Evolutionary conservation across 2,329 filamentous ascomycete species (phyloP), one percentile per base, ranked within the genome.

Genomic region (Claviceps quebecensis): DNA sequence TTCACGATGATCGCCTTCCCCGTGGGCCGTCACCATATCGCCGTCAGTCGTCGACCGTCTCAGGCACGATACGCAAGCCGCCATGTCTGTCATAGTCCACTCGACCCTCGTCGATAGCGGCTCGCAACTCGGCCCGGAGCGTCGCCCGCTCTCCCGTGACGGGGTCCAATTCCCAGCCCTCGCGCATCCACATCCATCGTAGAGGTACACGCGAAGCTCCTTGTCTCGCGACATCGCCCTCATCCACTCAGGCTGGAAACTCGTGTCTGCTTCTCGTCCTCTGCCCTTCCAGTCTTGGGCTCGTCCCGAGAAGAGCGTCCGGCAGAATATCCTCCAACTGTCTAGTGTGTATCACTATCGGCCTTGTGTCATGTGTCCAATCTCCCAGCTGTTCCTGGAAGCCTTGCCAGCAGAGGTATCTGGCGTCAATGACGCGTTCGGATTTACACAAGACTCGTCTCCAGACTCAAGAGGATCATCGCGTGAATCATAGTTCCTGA

Each of bases 281-380:
- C 67, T 71, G 1, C 84, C 85, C 59, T 80, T 82, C 78, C 83
- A 87, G 56, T 83, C 78, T 9, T 68, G 63, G 1, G 83, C 80
- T 17, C 81, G 65, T 0, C 81, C 81, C 83, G 7, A 89, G 76
- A 23, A 95, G 65, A 36, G 76, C 72, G 63, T 90, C 1, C 90
- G 80, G 63, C 88, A 95, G 66, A 96, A 96, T 56, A 96, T 95
- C 3, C 90, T 80, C 86, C 88, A 96, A 61, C 85, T 90, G 65
- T 96, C 90, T 47, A 91, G 72, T 0, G 87, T 86, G 65, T 96
- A 96, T n/a, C n/a, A n/a, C n/a, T n/a, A n/a, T 1, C 80, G 74
- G 16, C 89, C 87, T 50, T 87, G 82, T 0, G 87, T 89, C 52
- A 96, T 70, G 64, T 95, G 87, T 0, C 84, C 88, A 54, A 95